These are phyloP conservation scores for Mycena pura DNA, from an alignment of 768 basidiomycete species.

Conservation along the genomic window DNA sequence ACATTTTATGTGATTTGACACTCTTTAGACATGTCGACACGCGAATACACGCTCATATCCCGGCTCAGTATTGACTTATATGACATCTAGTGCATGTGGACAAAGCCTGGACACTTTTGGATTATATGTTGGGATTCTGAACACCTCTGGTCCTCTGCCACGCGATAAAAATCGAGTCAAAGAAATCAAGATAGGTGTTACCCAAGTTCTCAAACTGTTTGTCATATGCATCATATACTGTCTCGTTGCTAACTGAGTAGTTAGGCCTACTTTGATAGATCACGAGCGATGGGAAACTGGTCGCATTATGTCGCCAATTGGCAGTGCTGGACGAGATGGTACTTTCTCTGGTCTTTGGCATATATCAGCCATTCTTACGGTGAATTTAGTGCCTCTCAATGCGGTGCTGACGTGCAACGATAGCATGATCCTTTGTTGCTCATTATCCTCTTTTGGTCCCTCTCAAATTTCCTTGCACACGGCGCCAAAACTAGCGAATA, in stretches of 20 bases:
- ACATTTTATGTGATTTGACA: neutral
- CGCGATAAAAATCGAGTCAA: constrained; percentile 39
- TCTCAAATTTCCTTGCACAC: constrained; percentile 49
- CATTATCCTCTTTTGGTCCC: constrained; percentile 52
- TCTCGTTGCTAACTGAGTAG: neutral
- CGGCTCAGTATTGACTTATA: constrained; percentile 53
- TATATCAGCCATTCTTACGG: constrained; percentile 6
- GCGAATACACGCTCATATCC: constrained; percentile 48
- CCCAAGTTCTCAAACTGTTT: constrained; percentile 59
- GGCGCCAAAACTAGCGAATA: constrained; percentile 45
- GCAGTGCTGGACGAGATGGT: constrained; percentile 58
- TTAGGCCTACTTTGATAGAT: constrained; percentile 60
- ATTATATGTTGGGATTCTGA: constrained; percentile 56
- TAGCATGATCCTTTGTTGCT: constrained; percentile 57
- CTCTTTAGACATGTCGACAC: constrained; percentile 39
- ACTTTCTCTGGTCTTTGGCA: constrained; percentile 31
- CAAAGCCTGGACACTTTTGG: constrained; percentile 38
- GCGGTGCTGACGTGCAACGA: constrained; percentile 63
- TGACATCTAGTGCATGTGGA: constrained; percentile 43
- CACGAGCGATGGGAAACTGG: constrained; percentile 58
- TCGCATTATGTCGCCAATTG: constrained; percentile 50
- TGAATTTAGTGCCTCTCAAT: constrained; percentile 60
- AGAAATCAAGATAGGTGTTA: constrained; percentile 53
- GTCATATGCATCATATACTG: neutral
- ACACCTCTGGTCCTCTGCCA: constrained; percentile 51